Evolutionary conservation across 176 grass and related monocot genomes (phyloP), one percentile per base, ranked within the genome.

Genomic region (Cenchrus purpureus): DNA sequence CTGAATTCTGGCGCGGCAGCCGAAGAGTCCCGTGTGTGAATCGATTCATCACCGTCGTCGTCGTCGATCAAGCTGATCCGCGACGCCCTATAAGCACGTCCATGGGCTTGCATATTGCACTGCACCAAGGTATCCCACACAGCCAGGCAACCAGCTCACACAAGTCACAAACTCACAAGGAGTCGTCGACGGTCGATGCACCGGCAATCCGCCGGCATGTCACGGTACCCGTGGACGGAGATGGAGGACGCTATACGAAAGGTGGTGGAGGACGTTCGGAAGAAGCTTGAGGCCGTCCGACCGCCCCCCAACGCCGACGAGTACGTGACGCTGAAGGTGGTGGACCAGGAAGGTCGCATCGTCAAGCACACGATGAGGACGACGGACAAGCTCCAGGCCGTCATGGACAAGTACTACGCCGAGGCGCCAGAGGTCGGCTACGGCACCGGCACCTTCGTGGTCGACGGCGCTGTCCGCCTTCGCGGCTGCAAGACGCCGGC

Each of bases 341-440:
- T 56, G 6, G 66, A 70, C 67, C 37, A 50, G 43, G 6, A 51
- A 0, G 69, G 42, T 0, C 55, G 71, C 17, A 16, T 19, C 11
- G 5, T 83, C 69, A 48, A 6, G 17, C 45, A 83, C 45, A 53
- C 3, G 28, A 74, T 74, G 25, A 74, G 46, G 45, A 52, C 28
- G 44, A 65, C 44, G 3, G 58, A 83, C 11, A 65, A n/a, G 29
- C 58, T 74, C 13, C 45, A 83, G 57, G 3, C 0, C 28, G 3
- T 83, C 28, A 83, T 22, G 16, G 67, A 72, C n/a, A 57, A 45
- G 67, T 82, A 71, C 76, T 78, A 78, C 76, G 4, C 12, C 40
- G 40, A 25, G 42, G 46, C 28, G 28, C 15, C 45, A 7, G 25
- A 65, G 28, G 16, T 29, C 17, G 56, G 19, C 17, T 59, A 59